Evolutionary conservation across 345 rosid genomes (phyloP).

Genomic region (Camelina hispida): DNA sequence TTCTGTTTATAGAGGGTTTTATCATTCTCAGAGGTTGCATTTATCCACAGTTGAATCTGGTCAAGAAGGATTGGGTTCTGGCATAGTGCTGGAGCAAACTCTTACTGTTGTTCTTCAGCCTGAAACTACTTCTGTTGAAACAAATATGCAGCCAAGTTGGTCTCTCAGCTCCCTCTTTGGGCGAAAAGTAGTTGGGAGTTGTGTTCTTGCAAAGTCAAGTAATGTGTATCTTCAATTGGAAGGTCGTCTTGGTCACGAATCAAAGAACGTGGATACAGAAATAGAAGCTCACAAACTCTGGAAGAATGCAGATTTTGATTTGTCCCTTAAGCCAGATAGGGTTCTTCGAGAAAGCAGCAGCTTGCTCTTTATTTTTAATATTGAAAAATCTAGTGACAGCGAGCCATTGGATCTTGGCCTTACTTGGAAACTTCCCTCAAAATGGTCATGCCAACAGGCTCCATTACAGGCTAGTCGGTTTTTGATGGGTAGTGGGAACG

Average conservation of each 20-base stretch:
- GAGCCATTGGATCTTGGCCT: slow-evolving; percentile 75
- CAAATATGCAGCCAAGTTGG: slow-evolving; percentile 76
- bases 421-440: slow-evolving; percentile 72
- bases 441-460: slow-evolving; percentile 72
- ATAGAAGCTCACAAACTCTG: slow-evolving; percentile 36
- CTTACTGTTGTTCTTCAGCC: slow-evolving; percentile 90
- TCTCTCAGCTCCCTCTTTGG: slow-evolving; percentile 83
- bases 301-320: slow-evolving; percentile 51
- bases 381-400: slow-evolving; percentile 61
- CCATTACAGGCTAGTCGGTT: slow-evolving; percentile 84
- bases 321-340: slow-evolving; percentile 71
- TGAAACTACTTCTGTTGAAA: slow-evolving; percentile 45
- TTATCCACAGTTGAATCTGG: slow-evolving; percentile 51
- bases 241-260: slow-evolving; percentile 50
- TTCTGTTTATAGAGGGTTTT: slow-evolving; percentile 83
- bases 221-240: slow-evolving; percentile 78
- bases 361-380: slow-evolving; percentile 57
- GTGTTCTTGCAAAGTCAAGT: slow-evolving; percentile 80
- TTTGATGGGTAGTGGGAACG: slow-evolving; percentile 97
- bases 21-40: slow-evolving; percentile 91
- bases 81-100: slow-evolving; percentile 73
- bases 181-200: slow-evolving; percentile 65
- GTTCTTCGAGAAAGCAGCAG: slow-evolving; percentile 59
- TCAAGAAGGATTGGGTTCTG: slow-evolving; percentile 53
- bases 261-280: slow-evolving; percentile 46